These are phyloP conservation scores for Tribonema minus DNA, from an alignment of 108 stramenopile genomes.

Conservation along the genomic window DNA sequence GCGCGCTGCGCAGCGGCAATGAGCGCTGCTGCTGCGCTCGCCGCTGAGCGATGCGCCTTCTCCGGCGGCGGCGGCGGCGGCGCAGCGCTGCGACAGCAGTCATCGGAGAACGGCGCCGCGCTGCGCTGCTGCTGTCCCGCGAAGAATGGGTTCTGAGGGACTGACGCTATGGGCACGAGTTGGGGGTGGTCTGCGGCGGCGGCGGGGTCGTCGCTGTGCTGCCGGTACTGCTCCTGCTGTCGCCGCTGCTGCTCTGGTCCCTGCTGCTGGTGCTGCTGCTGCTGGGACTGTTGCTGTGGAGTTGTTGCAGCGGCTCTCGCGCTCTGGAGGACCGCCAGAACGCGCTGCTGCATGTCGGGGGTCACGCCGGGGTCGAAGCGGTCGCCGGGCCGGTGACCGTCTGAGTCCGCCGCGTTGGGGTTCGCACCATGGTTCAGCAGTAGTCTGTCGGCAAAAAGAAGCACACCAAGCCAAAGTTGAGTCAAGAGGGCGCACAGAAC, in stretches of 20 bases:
- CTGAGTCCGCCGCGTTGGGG: not conserved
- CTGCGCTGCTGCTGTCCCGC: no score
- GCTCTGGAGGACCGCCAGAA: not conserved
- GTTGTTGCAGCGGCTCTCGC: not conserved
- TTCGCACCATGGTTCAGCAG: not conserved
- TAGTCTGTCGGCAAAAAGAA: not conserved
- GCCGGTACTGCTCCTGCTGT: no score
- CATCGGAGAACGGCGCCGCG: no score
- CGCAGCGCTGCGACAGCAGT: no score
- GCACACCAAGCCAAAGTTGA: not conserved
- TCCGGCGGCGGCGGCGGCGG: no score
- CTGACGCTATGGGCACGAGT: no score
- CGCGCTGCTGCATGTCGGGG: not conserved
- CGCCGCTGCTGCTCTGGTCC: not conserved
- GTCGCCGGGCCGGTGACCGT: not conserved
- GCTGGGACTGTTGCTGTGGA: not conserved
- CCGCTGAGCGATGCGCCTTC: no score
- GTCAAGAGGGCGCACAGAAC: not conserved
- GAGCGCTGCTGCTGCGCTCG: no score
- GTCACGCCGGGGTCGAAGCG: not conserved
- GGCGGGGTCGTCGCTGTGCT: no score
- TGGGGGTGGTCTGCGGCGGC: no score
- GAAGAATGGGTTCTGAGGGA: no score
- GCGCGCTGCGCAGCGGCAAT: no score
- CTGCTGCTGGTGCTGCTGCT: not conserved